Percentiles rank a stretch among this genome's conserved stretches.
Conservation (phyloP, 2,329 filamentous ascomycete genomes). For the Trichoderma endophyticum region DNA sequence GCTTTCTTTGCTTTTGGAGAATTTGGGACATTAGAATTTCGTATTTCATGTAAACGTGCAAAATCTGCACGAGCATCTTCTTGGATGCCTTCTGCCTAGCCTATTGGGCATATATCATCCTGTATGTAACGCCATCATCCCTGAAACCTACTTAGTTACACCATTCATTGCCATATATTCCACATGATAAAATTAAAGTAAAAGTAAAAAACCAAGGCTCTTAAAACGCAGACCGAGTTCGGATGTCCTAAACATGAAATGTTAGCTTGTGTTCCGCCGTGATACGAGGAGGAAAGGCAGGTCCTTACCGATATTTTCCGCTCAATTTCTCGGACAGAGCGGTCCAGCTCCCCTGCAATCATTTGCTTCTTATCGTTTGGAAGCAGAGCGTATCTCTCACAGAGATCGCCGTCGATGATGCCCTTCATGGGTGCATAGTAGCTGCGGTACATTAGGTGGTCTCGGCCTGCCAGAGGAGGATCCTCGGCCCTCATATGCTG, state of each 20-base stretch:
- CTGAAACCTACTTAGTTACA: constrained; percentile 28
- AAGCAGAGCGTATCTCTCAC: constrained; percentile 83
- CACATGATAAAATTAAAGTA: constrained; percentile 23
- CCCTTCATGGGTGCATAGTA: constrained; percentile 98
- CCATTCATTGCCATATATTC: constrained; percentile 24
- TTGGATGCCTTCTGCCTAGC: constrained; percentile 27
- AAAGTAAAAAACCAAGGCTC: constrained; percentile 10
- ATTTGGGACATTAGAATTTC: constrained; percentile 27
- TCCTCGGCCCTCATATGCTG: constrained; percentile 83
- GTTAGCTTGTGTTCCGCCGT: not conserved
- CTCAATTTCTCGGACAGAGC: constrained; percentile 89
- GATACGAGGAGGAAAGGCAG: not conserved
- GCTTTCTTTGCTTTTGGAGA: constrained; percentile 5
- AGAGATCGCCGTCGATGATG: constrained; percentile 93
- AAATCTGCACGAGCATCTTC: constrained; percentile 24
- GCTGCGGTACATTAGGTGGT: constrained; percentile 91
- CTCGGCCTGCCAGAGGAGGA: constrained; percentile 81
- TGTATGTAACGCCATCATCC: constrained; percentile 32
- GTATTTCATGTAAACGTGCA: constrained; percentile 27
- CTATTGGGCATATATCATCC: constrained; percentile 25
- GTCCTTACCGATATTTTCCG: constrained; percentile 77
- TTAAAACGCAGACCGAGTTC: constrained; percentile 59
- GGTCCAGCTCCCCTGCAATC: constrained; percentile 90
- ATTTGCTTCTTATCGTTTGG: constrained; percentile 88
- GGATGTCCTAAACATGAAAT: constrained; percentile 45